Conservation (phyloP, 139 green algal species). For the Marvania coccoides region DNA sequence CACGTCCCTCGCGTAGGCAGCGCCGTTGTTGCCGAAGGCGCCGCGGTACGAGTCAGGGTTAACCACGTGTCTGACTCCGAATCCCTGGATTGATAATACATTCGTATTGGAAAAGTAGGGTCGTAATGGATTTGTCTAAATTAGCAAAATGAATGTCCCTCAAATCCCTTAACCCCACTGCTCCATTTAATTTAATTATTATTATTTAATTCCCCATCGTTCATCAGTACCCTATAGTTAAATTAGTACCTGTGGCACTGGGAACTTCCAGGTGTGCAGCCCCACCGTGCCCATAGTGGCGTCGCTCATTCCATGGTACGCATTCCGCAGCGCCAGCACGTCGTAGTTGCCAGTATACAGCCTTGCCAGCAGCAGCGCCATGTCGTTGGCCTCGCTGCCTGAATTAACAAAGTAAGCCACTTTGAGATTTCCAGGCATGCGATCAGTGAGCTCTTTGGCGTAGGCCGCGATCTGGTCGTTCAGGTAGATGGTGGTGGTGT, state of each 20-base stretch:
- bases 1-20: constrained; percentile 65
- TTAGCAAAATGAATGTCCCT: no score
- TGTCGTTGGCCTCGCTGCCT: constrained; percentile 82
- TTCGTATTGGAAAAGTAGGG: no score
- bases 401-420: constrained; percentile 70
- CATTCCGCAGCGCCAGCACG: constrained; percentile 84
- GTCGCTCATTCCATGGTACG: constrained; percentile 85
- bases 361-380: constrained; percentile 70
- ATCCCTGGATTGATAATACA: constrained; percentile 46
- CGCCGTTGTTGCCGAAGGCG: constrained; percentile 74
- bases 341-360: constrained; percentile 72
- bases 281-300: constrained; percentile 84
- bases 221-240: no score
- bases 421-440: constrained; percentile 33
- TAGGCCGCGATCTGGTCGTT: constrained; percentile 51
- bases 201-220: no score
- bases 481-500: constrained; percentile 84
- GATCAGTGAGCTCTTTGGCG: constrained; percentile 47
- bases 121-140: no score
- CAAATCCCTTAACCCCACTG: no score
- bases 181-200: no score
- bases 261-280: constrained; percentile 89
- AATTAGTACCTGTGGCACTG: constrained; percentile 59
- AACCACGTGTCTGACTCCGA: constrained; percentile 80
- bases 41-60: constrained; percentile 92